phyloP scores from a whole-genome alignment of 2,329 filamentous ascomycete species.

The Leptoxyphium fumago region DNA sequence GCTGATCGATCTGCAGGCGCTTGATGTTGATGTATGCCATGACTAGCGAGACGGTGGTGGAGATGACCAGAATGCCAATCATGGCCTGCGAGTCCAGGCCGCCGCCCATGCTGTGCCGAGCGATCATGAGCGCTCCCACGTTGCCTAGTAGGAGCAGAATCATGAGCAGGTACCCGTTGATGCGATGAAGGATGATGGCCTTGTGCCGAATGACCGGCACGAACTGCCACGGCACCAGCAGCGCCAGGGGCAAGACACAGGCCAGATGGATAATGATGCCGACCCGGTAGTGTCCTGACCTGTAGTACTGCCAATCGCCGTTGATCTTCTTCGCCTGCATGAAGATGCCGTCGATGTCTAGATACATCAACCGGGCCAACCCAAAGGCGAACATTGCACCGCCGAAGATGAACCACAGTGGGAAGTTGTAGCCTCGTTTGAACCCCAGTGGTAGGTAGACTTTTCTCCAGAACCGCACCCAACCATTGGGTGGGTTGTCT shows the following conservation, averaged over 20 bases:
- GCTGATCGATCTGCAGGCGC: constrained; percentile 46
- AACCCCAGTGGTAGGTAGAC: constrained; percentile 40
- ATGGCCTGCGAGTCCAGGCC: constrained; percentile 34
- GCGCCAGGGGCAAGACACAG: constrained; percentile 23
- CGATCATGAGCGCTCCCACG: constrained; percentile 39
- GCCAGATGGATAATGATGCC: constrained; percentile 31
- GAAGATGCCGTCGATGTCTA: constrained; percentile 28
- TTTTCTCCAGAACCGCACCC: constrained; percentile 10
- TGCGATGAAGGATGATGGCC: constrained; percentile 39
- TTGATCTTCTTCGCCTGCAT: constrained; percentile 8
- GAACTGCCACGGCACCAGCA: constrained; percentile 30
- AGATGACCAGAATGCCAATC: constrained; percentile 30
- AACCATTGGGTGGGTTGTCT: constrained; percentile 8
- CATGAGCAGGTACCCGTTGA: constrained; percentile 44
- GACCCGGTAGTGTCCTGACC: constrained; percentile 19
- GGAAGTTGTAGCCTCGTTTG: constrained; percentile 42
- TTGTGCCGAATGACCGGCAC: constrained; percentile 31
- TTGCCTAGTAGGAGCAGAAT: constrained; percentile 33
- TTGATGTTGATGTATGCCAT: constrained; percentile 44
- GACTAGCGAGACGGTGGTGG: constrained; percentile 29
- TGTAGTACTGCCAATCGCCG: constrained; percentile 31
- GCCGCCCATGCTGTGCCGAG: constrained; percentile 39
- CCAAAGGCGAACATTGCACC: constrained; percentile 30
- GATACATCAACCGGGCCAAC: constrained; percentile 34
- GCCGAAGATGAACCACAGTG: constrained; percentile 27